Conservation (phyloP, 2,329 filamentous ascomycete genomes). For the Cladophialophora exuberans region DNA sequence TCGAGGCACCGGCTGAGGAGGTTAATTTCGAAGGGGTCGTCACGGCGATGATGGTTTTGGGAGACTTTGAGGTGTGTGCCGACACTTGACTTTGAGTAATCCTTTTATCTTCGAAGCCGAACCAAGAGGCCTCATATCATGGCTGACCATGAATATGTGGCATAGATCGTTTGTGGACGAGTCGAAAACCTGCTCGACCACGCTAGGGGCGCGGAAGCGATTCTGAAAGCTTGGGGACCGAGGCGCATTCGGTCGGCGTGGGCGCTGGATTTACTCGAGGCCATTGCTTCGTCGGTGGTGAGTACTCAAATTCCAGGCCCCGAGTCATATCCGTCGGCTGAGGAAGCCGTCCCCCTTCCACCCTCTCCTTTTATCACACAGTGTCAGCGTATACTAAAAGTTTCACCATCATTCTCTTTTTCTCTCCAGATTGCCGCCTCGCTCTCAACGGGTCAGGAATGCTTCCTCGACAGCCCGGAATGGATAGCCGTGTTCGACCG, state of each 20-base stretch:
- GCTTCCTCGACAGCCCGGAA: neutral
- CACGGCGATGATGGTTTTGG: neutral
- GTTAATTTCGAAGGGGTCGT: neutral
- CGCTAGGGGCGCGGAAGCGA: neutral
- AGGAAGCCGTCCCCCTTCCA: too few relatives aligned
- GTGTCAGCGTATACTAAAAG: too few relatives aligned
- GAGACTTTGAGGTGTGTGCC: neutral
- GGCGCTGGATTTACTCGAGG: neutral
- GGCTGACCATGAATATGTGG: too few relatives aligned
- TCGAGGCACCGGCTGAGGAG: neutral
- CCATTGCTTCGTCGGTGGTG: neutral
- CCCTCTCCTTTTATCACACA: too few relatives aligned
- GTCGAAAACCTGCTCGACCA: neutral
- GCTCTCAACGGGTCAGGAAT: neutral
- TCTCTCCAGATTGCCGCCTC: neutral
- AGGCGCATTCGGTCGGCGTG: neutral
- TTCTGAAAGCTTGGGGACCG: neutral
- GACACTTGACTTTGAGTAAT: too few relatives aligned
- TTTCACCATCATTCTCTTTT: neutral
- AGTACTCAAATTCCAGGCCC: neutral
- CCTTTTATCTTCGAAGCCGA: too few relatives aligned
- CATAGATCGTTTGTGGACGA: neutral
- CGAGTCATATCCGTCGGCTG: too few relatives aligned
- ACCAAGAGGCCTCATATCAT: too few relatives aligned
- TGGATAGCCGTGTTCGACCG: neutral